Base-by-base conservation (phyloP, 371 early-diverging fungal species). In the Syncephalastrum sp. region DNA sequence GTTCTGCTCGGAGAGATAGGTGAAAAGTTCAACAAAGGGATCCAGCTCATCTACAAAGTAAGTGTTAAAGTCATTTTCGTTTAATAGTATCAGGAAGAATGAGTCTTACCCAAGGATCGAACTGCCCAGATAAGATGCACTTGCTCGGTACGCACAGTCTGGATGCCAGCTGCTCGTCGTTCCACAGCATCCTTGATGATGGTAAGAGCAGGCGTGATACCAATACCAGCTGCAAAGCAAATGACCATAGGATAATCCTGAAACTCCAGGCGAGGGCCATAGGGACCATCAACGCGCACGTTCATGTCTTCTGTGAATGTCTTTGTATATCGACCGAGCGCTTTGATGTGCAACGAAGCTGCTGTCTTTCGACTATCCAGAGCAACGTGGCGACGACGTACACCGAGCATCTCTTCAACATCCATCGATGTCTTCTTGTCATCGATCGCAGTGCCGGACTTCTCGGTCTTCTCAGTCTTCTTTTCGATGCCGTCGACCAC, bases 321-420 rank as follows among this genome's bases (percentile, higher is more conserved):
- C 66, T 53, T 4, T 1, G 76, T 72, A 8, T 60, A 63, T 0
- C 62, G 59, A 33, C 76, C 76, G 14, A 75, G 61, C 5, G 65
- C 70, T 54, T 75, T 75, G 60, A 72, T 68, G 42, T 72, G 73
- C 23, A 72, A 52, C 21, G 76, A 59, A 4, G 65, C 76, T 5
- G 72, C 49, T 0, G 59, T 8, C 38, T 33, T 33, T 5, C 38
- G 10, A 3, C 19, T n/a, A 23, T 10, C 33, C 38, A 47, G 47
- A 15, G 7, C 41, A 7, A 33, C 47, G 5, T 23, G 6, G n/a
- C n/a, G 14, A 16, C 47, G n/a, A 47, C 38, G 38, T 14, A 42
- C 6, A 47, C 47, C 6, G 19, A 14, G 14, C 23, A 41, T 0
- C 38, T 33, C 38, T 10, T 33, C 38, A 8, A 33, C 12, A 10